Evolutionary conservation across 129 eudicot species (phyloP), one percentile per base, ranked within the genome.

Genomic region (Lonicera japonica): DNA sequence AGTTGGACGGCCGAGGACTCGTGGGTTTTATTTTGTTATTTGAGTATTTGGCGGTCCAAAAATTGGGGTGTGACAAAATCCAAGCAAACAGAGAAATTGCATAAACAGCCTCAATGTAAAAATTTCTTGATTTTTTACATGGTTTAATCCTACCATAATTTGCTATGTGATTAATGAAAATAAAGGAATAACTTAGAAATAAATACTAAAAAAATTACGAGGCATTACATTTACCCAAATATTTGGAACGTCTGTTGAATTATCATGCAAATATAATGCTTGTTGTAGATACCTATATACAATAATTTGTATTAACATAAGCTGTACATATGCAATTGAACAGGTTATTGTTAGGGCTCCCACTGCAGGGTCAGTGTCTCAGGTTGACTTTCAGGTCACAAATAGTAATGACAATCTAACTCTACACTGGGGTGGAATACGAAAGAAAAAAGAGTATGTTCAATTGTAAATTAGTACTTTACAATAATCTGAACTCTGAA

Each of bases 341-440:
- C 82, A 90, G 97, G 89, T 90, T 29, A 72, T 76, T 57, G 77
- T 86, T 50, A 75, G 66, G 63, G 56, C 55, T 59, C 73, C 85
- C 8, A 43, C 74, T n/a, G 43, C 79, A 36, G 77, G 72, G 46
- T 75, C 83, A 70, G 56, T 54, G 57, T 40, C 74, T 19, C 57
- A 76, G 47, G 67, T 90, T 63, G 80, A 90, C 58, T 60, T 90
- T 64, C 85, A 69, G 77, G 86, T 83, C 46, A 65, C 83, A 65
- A 81, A 81, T 61, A 74, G 71, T 39, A 70, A 73, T 53, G 85
- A 79, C 48, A 56, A 76, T 73, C 72, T 83, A 70, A 56, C 72
- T 74, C 73, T 90, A 50, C 95, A 90, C 75, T 90, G 97, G 97
- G 97, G 97, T 68, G 89, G 80, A 62, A 46, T 73, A 51, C 70